Evolutionary conservation across 805 yeast species (phyloP).

Genomic region (Candida piceae): DNA sequence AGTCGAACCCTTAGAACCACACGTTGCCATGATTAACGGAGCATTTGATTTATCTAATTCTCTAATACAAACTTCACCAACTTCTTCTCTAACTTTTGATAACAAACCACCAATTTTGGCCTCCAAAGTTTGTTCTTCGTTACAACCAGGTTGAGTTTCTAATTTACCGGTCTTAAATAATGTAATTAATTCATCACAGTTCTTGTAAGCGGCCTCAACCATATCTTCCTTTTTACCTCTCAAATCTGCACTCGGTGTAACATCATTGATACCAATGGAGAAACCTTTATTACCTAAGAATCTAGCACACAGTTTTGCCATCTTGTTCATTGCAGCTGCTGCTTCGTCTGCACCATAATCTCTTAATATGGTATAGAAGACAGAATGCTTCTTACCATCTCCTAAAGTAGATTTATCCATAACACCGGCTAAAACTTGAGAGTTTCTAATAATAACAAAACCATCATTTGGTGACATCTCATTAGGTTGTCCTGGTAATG

Average conservation of each 20-base stretch:
- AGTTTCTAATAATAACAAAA: constrained; percentile 83
- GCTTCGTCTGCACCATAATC: constrained; percentile 98
- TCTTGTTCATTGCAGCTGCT: constrained; percentile 92
- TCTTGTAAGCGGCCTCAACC: constrained; percentile 85
- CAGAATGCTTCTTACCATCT: constrained; percentile 97
- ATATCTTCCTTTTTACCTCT: constrained; percentile 74
- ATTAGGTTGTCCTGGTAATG: constrained; percentile 62
- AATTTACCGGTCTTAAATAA: constrained; percentile 76
- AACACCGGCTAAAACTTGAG: constrained; percentile 83
- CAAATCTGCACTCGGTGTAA: constrained; percentile 83
- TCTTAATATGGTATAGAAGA: constrained; percentile 88
- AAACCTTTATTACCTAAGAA: constrained; percentile 93
- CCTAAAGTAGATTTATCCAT: constrained; percentile 97
- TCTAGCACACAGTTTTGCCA: constrained; percentile 98
- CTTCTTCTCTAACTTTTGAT: constrained; percentile 97
- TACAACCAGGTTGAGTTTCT: constrained; percentile 98
- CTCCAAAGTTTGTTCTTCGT: constrained; percentile 96
- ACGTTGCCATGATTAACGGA: constrained; percentile 97
- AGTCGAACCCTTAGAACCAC: constrained; percentile 98
- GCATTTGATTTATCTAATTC: constrained; percentile 90
- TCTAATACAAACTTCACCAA: constrained; percentile 93
- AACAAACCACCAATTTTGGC: constrained; percentile 95
- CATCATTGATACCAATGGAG: constrained; percentile 96
- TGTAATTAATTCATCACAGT: constrained; percentile 87
- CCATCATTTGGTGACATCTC: constrained; percentile 99